These are phyloP conservation scores for Trebouxia sp. DNA, from an alignment of 139 green algal genomes.

Conservation along the genomic window DNA sequence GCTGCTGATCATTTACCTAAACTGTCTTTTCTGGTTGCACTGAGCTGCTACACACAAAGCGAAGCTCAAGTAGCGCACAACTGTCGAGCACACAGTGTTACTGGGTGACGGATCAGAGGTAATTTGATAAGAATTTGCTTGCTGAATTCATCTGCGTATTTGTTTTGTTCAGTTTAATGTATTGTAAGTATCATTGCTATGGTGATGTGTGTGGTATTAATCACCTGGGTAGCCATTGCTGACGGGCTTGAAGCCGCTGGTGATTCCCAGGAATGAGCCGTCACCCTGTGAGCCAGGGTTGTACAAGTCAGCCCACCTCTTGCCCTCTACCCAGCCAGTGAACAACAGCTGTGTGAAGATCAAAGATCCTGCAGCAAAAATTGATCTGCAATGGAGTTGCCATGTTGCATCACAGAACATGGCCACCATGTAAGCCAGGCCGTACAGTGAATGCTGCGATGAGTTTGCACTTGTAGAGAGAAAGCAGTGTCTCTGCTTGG, in stretches of 20 bases:
- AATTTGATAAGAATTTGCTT: no score
- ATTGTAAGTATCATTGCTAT: background rate
- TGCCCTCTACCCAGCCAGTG: constrained; percentile 78
- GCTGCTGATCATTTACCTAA: no score
- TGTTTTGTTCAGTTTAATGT: background rate
- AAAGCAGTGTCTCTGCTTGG: no score
- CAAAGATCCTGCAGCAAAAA: constrained; percentile 65
- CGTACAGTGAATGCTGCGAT: no score
- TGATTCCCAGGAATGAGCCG: constrained; percentile 84
- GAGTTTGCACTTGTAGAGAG: no score
- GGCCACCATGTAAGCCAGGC: no score
- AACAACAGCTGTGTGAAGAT: constrained; percentile 71
- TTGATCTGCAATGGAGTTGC: no score
- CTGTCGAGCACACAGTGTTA: no score
- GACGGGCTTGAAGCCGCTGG: constrained; percentile 76
- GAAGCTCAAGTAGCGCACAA: no score
- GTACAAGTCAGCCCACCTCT: constrained; percentile 78
- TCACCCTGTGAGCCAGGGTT: constrained; percentile 87
- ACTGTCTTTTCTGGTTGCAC: no score
- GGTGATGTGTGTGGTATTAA: background rate
- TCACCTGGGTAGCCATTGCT: constrained; percentile 60
- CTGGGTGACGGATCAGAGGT: no score
- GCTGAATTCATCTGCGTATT: background rate
- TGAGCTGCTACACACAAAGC: no score
- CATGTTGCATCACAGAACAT: background rate